Evolutionary conservation across 768 basidiomycete genomes (phyloP), one percentile per base, ranked within the genome.

Genomic region (Porphyrellus cyaneotinctus): DNA sequence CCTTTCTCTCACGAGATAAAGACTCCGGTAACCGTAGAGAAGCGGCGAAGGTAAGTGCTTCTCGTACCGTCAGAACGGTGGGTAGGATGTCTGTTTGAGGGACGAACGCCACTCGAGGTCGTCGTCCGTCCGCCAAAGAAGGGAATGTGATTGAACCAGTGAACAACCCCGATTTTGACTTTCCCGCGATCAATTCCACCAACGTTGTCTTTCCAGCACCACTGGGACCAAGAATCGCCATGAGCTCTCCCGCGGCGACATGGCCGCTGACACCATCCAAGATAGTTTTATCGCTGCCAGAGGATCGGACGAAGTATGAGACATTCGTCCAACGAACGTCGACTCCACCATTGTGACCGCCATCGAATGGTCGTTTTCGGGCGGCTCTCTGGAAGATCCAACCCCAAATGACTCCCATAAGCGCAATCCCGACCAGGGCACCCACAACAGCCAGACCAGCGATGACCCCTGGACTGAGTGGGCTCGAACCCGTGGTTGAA

Each of bases 181-280:
- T 94, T 2, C 87, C 85, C 0, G 93, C 90, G 11, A 98, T 79
- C 33, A 97, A 82, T 63, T 98, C 95, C 17, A 97, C 85, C 33
- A 97, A 75, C 0, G 94, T 93, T 0, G 90, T 91, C 69, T 95
- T 95, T 38, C 93, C 93, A 17, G 92, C 91, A 76, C 93, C 94
- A 59, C 88, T 90, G 0, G 95, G 93, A 1, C 95, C 95, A 4
- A 97, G 78, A 50, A 97, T 82, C n/a, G 89, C 90, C 79, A 92
- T 85, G 75, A 97, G 83, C 55, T 88, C 81, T 11, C 95, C 93
- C 0, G 91, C 82, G 3, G 74, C 70, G n/a, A 95, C 81, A 11
- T 70, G 67, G 0, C 94, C 95, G 43, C 71, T 81, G 28, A 93
- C 76, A 36, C 73, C 72, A 62, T 91, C 83, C 36, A 97, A 72